Conservation (phyloP, 2,329 filamentous ascomycete species). For the Trichophyton mentagrophytes region DNA sequence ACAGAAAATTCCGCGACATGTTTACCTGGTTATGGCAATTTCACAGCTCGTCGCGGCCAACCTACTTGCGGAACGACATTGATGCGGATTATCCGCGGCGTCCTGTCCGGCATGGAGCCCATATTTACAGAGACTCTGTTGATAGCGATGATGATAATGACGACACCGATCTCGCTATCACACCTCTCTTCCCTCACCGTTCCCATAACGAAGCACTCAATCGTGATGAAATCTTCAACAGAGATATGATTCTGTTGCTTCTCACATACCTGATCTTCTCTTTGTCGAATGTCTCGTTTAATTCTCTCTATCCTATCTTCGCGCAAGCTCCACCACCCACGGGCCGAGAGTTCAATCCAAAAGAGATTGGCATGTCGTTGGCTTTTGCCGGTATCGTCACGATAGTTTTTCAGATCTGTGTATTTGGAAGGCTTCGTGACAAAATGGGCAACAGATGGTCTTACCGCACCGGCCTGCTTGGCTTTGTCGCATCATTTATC, state of each 20-base stretch:
- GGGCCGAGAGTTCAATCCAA: conserved; percentile 61
- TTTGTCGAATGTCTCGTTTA: conserved; percentile 86
- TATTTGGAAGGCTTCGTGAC: conserved; percentile 68
- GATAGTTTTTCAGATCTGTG: conserved; percentile 76
- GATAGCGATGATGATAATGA: conserved; percentile 31
- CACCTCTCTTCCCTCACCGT: conserved; percentile 24
- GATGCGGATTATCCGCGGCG: conserved; percentile 17
- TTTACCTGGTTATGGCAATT: conserved; percentile 62
- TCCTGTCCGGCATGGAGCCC: conserved; percentile 9
- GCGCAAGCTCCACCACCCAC: conserved; percentile 61
- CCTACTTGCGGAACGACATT: conserved; percentile 39
- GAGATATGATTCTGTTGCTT: conserved; percentile 70
- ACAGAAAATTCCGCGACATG: conserved; percentile 44
- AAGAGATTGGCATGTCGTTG: conserved; percentile 72
- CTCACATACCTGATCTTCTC: conserved; percentile 86
- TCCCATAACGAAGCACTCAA: conserved; percentile 38
- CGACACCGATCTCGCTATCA: conserved; percentile 33
- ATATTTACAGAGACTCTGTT: conserved; percentile 17
- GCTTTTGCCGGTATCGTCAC: conserved; percentile 75
- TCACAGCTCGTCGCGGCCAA: conserved; percentile 44
- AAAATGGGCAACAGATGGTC: conserved; percentile 74
- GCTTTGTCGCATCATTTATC: conserved; percentile 69
- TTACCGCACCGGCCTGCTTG: conserved; percentile 65
- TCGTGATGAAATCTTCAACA: conserved; percentile 54
- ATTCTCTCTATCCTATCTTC: conserved; percentile 90